Conservation (phyloP, 768 basidiomycete genomes). For the Dioszegia crocea region DNA sequence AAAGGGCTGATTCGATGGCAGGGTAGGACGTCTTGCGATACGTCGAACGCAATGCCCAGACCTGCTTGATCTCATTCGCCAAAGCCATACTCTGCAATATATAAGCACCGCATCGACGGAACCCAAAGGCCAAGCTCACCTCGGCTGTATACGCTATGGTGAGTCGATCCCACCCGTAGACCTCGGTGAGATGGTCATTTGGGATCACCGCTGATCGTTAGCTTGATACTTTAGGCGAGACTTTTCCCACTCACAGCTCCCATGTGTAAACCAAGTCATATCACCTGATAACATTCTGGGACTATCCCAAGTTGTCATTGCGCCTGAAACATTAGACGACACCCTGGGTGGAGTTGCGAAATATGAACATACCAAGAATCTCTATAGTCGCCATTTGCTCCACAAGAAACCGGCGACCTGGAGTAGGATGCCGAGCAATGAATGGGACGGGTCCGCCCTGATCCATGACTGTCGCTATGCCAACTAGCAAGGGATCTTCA, state of each 20-base stretch:
- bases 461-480: slow-evolving; percentile 4
- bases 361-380: slow-evolving; percentile 27
- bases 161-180: background rate
- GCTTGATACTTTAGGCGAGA: too few relatives aligned
- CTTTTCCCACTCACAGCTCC: too few relatives aligned
- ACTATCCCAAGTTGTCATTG: too few relatives aligned
- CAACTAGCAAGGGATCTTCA: slow-evolving; percentile 10
- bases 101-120: background rate
- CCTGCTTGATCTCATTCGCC: background rate
- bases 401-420: slow-evolving; percentile 18
- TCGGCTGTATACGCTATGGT: background rate
- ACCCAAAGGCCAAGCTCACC: background rate
- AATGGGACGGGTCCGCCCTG: slow-evolving; percentile 19
- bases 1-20: background rate
- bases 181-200: background rate
- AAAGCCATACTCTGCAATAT: background rate
- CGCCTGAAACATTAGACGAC: too few relatives aligned
- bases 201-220: too few relatives aligned
- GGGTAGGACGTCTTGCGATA: background rate
- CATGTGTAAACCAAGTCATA: too few relatives aligned
- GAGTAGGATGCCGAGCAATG: slow-evolving; percentile 4
- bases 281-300: too few relatives aligned
- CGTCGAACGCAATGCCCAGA: background rate
- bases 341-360: too few relatives aligned
- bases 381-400: slow-evolving; percentile 30